Evolutionary conservation across 805 yeast genomes (phyloP), one percentile per base, ranked within the genome.

Genomic region (Metschnikowia lochheadii): DNA sequence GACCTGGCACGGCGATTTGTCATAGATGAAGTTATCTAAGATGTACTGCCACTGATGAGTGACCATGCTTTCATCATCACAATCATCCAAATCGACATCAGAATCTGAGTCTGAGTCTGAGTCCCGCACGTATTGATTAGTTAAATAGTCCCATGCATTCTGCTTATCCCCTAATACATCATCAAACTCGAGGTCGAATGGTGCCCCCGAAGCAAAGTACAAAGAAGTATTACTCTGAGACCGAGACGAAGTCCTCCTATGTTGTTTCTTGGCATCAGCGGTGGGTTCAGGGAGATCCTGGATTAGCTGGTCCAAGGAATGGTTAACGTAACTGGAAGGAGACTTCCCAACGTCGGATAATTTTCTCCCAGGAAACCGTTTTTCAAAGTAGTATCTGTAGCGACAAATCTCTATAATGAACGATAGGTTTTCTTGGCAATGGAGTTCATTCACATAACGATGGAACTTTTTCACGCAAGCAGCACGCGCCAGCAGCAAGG

Each of bases 1-100:
- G 51, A 81, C 70, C 59, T 81, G 82, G 38, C 66, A 67, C 2
- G 75, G 72, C 1, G 84, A 68, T 49, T 77, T 70, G 13, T 65
- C 67, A 11, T 55, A 50, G 37, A 81, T 69, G 57, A 72, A 80
- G n/a, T 57, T 62, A 20, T 58, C 52, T 15, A 81, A 61, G 39
- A 81, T 73, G 47, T 58, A 52, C 20, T 61, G 54, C 71, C 78
- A 76, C 53, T 74, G 74, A 20, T 61, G 52, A 13, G 40, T 26
- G 15, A 62, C 49, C 40, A 56, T 39, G 26, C 42, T 40, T 47
- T n/a, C 48, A 15, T 44, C 46, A 23, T 35, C 40, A 15, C 35
- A 23, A 8, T 35, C 40, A 13, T 29, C 50, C 6, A 41, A 6
- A 2, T 38, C 48, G 18, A 36, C 36, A 7, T 18, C 39, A 13